phyloP scores from a whole-genome alignment of 2,329 filamentous ascomycete genomes.

The Akanthomyces dipterigenus region DNA sequence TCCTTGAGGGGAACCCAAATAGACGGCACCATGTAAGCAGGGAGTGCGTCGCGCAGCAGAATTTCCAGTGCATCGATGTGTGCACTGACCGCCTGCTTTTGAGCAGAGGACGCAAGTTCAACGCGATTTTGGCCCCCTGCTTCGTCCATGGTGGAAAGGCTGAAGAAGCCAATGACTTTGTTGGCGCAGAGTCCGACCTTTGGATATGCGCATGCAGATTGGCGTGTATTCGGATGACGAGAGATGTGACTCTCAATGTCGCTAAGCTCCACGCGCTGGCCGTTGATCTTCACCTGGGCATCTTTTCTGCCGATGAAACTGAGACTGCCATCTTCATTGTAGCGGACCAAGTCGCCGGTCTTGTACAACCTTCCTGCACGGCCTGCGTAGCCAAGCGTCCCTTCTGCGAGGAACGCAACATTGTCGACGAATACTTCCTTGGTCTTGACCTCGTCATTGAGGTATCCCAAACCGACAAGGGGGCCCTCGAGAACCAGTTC shows the following conservation, averaged over 20 bases:
- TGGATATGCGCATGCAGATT: conserved; percentile 1
- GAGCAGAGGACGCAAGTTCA: not conserved
- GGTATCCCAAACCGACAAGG: conserved; percentile 41
- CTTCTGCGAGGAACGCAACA: conserved; percentile 21
- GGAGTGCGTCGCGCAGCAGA: not conserved
- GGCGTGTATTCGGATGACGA: not conserved
- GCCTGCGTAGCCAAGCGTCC: not conserved
- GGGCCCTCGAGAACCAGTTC: conserved; percentile 36
- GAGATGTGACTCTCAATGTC: conserved; percentile 20
- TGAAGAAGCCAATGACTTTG: conserved; percentile 13
- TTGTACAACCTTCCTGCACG: conserved; percentile 30
- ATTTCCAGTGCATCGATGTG: not conserved
- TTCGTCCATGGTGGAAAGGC: not conserved
- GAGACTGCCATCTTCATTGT: conserved; percentile 34
- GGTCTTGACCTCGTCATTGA: conserved; percentile 40
- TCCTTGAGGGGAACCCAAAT: not conserved
- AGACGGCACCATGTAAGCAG: not conserved
- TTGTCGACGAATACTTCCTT: conserved; percentile 35
- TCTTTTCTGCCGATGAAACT: conserved; percentile 49
- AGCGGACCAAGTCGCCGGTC: conserved; percentile 42
- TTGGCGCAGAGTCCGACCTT: conserved; percentile 1
- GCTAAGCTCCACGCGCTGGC: conserved; percentile 47
- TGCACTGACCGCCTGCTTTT: not conserved
- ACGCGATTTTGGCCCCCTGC: not conserved
- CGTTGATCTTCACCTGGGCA: conserved; percentile 52